phyloP scores from a whole-genome alignment of 306 rosid genomes.

The Acacia confusa region DNA sequence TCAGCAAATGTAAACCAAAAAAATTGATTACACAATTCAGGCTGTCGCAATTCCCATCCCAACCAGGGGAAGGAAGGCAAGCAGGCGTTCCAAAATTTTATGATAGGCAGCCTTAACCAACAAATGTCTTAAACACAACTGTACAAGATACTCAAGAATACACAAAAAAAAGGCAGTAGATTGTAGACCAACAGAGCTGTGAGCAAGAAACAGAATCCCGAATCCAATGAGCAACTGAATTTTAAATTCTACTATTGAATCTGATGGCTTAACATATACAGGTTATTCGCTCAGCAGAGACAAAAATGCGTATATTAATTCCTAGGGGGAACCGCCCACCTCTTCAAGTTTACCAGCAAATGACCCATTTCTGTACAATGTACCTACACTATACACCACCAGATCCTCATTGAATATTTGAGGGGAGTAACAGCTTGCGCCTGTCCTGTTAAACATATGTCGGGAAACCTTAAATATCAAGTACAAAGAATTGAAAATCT shows the following conservation, averaged over 20 bases:
- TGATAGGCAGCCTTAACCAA: not conserved
- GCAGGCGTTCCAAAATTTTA: not conserved
- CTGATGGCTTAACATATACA: conserved; percentile 62
- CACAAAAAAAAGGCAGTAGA: not conserved
- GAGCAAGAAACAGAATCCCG: not conserved
- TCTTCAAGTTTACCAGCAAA: conserved; percentile 41
- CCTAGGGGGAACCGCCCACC: conserved; percentile 41
- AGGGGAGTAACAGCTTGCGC: conserved; percentile 31
- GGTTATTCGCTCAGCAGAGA: conserved; percentile 51
- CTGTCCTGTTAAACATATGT: conserved; percentile 37
- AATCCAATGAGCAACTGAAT: not conserved
- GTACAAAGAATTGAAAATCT: conserved; percentile 32
- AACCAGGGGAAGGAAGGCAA: not conserved
- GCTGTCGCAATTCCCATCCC: not conserved
- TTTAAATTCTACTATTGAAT: conserved; percentile 39
- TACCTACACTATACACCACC: conserved; percentile 39
- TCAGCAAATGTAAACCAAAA: not conserved
- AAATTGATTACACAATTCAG: not conserved
- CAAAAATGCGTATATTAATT: conserved; percentile 47
- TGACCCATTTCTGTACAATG: conserved; percentile 50
- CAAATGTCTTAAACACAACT: not conserved
- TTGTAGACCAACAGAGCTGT: not conserved
- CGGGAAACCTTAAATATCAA: conserved; percentile 32
- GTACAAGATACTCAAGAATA: not conserved
- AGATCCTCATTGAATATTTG: conserved; percentile 32